These are phyloP conservation scores for Neolentinus lepideus DNA, from an alignment of 1,284 basidiomycete species.

Conservation along the genomic window DNA sequence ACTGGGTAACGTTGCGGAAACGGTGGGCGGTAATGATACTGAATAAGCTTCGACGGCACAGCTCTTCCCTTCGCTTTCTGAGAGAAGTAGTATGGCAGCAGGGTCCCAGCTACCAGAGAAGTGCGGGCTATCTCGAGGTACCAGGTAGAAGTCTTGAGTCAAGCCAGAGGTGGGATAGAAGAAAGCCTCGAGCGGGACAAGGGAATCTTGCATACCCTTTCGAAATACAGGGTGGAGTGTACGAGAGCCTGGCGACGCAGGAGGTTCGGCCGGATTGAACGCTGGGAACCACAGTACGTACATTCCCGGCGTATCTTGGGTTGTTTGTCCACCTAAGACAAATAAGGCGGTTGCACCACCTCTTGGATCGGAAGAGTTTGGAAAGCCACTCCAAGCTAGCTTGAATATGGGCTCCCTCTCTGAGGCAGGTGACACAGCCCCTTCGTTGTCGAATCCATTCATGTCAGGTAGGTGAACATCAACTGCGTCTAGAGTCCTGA, in stretches of 20 bases:
- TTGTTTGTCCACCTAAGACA: conserved; percentile 69
- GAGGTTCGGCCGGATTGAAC: conserved; percentile 56
- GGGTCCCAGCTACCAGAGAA: conserved; percentile 69
- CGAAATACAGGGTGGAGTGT: conserved; percentile 46
- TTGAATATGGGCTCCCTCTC: conserved; percentile 81
- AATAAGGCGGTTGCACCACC: conserved; percentile 68
- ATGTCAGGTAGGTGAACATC: conserved; percentile 48
- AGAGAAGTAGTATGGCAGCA: conserved; percentile 48
- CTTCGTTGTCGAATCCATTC: conserved; percentile 31
- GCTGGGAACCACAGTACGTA: conserved; percentile 68
- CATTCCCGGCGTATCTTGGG: conserved; percentile 55
- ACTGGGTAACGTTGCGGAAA: conserved; percentile 18
- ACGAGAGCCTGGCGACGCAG: conserved; percentile 28
- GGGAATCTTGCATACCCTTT: conserved; percentile 57
- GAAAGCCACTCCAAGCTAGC: conserved; percentile 77
- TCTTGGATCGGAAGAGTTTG: conserved; percentile 53
- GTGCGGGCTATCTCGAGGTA: conserved; percentile 70
- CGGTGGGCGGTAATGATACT: conserved; percentile 45
- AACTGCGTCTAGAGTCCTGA: conserved; percentile 60
- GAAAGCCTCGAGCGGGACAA: conserved; percentile 49
- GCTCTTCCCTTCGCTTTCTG: conserved; percentile 30
- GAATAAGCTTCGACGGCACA: conserved; percentile 43
- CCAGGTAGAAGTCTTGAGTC: conserved; percentile 74
- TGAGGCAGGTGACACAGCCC: conserved; percentile 20
- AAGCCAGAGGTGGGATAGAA: conserved; percentile 56